Percentiles rank a stretch among this genome's conserved stretches.
Conservation (phyloP, 805 yeast genomes). For the Kurtzmaniella fragi region DNA sequence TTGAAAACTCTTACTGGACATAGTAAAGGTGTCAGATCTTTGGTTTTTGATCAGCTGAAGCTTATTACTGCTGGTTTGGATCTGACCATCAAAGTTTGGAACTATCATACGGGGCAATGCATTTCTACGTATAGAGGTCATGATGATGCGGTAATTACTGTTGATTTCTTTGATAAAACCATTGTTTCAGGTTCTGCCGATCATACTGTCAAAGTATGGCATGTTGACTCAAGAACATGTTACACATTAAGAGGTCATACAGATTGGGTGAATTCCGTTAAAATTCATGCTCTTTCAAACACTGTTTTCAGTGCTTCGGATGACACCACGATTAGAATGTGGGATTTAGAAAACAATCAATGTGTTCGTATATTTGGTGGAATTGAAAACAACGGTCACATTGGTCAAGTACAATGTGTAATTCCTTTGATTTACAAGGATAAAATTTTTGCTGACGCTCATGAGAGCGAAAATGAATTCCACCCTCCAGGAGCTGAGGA, state of each 20-base stretch:
- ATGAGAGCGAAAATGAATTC: slow-evolving; percentile 35
- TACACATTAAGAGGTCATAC: slow-evolving; percentile 90
- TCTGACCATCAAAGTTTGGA: slow-evolving; percentile 91
- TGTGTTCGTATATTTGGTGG: slow-evolving; percentile 81
- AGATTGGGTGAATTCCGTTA: slow-evolving; percentile 88
- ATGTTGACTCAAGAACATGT: slow-evolving; percentile 88
- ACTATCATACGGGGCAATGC: slow-evolving; percentile 90
- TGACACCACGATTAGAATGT: slow-evolving; percentile 88
- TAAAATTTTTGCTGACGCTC: slow-evolving; percentile 42
- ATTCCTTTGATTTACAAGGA: slow-evolving; percentile 78
- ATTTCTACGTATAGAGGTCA: slow-evolving; percentile 93
- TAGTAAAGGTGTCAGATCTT: slow-evolving; percentile 76
- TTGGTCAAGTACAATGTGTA: slow-evolving; percentile 91
- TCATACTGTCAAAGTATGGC: slow-evolving; percentile 91
- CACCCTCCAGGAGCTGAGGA: slow-evolving; percentile 10
- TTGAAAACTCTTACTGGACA: slow-evolving; percentile 84
- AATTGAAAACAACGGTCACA: slow-evolving; percentile 70
- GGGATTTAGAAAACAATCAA: slow-evolving; percentile 81
- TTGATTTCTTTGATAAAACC: slow-evolving; percentile 73
- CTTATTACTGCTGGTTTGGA: slow-evolving; percentile 91
- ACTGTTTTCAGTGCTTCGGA: slow-evolving; percentile 86
- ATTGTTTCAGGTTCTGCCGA: slow-evolving; percentile 95
- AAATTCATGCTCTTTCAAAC: slow-evolving; percentile 72
- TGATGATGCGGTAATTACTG: slow-evolving; percentile 75
- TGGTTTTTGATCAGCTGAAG: slow-evolving; percentile 84